phyloP scores from a whole-genome alignment of 225 moss, liverwort and hornwort species.

The Antitrichia curtipendula region DNA sequence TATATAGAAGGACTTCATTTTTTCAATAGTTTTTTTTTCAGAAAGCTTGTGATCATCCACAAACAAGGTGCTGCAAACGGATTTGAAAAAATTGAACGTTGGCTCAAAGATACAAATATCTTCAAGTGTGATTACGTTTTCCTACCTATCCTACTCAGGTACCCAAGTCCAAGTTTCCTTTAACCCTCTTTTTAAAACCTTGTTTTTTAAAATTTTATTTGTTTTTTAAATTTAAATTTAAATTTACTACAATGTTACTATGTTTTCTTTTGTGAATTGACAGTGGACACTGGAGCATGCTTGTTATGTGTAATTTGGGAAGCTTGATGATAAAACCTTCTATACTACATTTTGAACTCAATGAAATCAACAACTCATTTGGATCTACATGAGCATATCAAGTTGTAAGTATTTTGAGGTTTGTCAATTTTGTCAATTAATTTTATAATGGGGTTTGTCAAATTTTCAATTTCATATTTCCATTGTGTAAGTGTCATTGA shows the following conservation, averaged over 20 bases:
- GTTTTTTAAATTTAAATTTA: neutral
- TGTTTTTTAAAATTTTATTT: neutral
- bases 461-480: neutral
- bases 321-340: neutral
- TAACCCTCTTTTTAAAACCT: rapidly evolving
- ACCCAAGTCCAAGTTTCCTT: neutral
- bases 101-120: neutral
- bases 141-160: neutral
- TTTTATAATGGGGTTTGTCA: neutral
- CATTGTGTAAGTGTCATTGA: neutral
- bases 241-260: neutral
- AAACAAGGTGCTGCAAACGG: neutral
- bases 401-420: neutral
- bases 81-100: neutral
- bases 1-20: neutral
- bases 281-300: neutral
- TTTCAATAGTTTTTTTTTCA: neutral
- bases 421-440: neutral
- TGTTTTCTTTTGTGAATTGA: neutral
- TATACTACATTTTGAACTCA: neutral
- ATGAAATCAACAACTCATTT: neutral
- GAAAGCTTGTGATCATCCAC: neutral
- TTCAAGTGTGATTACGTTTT: neutral
- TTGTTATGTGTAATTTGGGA: neutral
- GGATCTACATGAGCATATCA: neutral